A percentile compares a stretch with the other conserved stretches of the same genome.
phyloP scores from a whole-genome alignment of 2,329 filamentous ascomycete species.

The Ophiostoma novo-ulmi region DNA sequence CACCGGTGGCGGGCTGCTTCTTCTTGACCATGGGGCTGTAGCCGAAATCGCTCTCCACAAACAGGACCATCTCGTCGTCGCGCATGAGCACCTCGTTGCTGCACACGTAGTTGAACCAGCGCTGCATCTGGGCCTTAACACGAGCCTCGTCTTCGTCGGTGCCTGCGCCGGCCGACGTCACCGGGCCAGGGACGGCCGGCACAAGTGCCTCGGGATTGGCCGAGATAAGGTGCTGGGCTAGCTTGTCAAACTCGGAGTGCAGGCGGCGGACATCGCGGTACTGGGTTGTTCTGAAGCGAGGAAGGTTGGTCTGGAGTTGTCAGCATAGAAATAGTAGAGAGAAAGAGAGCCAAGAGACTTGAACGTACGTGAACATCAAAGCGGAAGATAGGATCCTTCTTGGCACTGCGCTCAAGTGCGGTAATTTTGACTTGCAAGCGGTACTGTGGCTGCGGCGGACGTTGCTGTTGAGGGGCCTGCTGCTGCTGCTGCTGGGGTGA shows the following conservation, averaged over 20 bases:
- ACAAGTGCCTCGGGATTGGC: constrained; percentile 96
- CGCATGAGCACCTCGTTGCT: constrained; percentile 86
- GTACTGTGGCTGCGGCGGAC: constrained; percentile 55
- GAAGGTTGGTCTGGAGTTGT: constrained; percentile 81
- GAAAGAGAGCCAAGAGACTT: too few species aligned
- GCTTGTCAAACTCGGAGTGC: constrained; percentile 92
- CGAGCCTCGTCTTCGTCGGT: constrained; percentile 92
- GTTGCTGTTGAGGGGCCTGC: constrained; percentile 33
- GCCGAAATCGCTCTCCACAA: constrained; percentile 98
- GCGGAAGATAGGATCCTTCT: constrained; percentile 89
- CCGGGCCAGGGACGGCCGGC: constrained; percentile 87
- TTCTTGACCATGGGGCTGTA: constrained; percentile 93
- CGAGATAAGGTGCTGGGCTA: constrained; percentile 92
- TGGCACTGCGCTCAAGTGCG: constrained; percentile 82
- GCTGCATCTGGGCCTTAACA: constrained; percentile 83
- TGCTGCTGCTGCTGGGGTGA: constrained; percentile 20
- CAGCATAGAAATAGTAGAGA: not conserved
- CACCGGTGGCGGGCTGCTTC: constrained; percentile 94
- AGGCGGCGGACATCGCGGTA: constrained; percentile 95
- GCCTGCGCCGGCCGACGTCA: constrained; percentile 88
- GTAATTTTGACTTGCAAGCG: constrained; percentile 94
- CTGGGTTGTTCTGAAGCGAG: constrained; percentile 93
- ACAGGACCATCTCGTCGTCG: constrained; percentile 95
- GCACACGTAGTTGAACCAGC: constrained; percentile 93
- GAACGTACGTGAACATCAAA: constrained; percentile 89